Conservation (phyloP, 139 green algal genomes). For the Spirogloea muscicola region DNA sequence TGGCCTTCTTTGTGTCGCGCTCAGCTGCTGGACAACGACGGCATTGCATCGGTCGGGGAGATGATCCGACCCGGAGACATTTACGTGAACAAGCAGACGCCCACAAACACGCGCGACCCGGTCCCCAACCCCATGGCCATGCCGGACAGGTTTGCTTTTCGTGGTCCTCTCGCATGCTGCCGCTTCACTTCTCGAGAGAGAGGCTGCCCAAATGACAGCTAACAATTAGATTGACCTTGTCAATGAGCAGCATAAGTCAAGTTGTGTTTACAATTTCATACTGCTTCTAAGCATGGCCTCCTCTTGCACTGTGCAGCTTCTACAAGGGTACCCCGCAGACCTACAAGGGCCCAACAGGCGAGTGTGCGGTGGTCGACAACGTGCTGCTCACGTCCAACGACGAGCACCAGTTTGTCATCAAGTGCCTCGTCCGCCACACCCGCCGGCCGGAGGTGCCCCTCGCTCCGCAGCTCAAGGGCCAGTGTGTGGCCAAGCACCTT, state of each 20-base stretch:
- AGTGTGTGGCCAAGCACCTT: too few species aligned
- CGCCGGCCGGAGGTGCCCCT: slow-evolving; percentile 82
- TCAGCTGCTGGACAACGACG: slow-evolving; percentile 83
- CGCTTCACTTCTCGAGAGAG: too few species aligned
- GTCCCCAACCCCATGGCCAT: slow-evolving; percentile 57
- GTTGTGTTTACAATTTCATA: too few species aligned
- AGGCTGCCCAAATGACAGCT: too few species aligned
- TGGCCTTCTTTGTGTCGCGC: too few species aligned
- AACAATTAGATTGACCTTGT: too few species aligned
- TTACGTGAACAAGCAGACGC: slow-evolving; percentile 91
- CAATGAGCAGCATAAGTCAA: too few species aligned
- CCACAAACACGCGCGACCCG: slow-evolving; percentile 77
- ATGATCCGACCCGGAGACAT: slow-evolving; percentile 73
- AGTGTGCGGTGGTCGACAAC: slow-evolving; percentile 77
- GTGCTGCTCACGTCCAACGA: slow-evolving; percentile 95
- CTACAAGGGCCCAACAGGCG: slow-evolving; percentile 47
- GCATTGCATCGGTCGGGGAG: slow-evolving; percentile 78
- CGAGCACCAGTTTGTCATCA: slow-evolving; percentile 78
- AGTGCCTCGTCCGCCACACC: slow-evolving; percentile 89
- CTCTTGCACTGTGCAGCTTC: too few species aligned
- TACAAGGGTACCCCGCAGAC: slow-evolving; percentile 40
- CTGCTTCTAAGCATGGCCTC: too few species aligned
- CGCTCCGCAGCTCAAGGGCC: too few species aligned
- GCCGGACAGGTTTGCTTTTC: slow-evolving; percentile 66
- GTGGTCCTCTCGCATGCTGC: too few species aligned